Conservation (phyloP, 805 yeast species). For the Saturnispora zaruensis region DNA sequence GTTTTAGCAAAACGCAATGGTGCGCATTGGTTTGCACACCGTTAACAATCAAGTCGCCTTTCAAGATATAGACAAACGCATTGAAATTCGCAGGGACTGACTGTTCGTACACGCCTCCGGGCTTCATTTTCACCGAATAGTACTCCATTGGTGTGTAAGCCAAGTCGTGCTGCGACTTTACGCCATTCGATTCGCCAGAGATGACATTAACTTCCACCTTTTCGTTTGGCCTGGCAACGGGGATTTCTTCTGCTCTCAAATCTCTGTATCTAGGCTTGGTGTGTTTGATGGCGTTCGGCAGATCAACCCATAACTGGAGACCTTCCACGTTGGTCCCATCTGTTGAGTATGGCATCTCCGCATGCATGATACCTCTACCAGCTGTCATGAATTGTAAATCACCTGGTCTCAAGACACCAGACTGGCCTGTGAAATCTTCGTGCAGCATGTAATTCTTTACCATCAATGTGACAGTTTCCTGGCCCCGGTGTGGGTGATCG, state of each 20-base stretch:
- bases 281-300: conserved; percentile 56
- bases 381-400: conserved; percentile 94
- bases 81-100: conserved; percentile 52
- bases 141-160: conserved; percentile 78
- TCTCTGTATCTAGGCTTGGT: conserved; percentile 73
- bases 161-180: conserved; percentile 61
- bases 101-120: conserved; percentile 60
- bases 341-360: conserved; percentile 69
- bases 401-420: conserved; percentile 69
- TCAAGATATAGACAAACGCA: conserved; percentile 59
- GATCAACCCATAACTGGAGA: conserved; percentile 83
- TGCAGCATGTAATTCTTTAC: conserved; percentile 64
- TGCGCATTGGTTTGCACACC: conserved; percentile 33
- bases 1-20: conserved; percentile 54
- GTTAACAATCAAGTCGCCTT: conserved; percentile 48
- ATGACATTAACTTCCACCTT: conserved; percentile 62
- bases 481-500: conserved; percentile 78
- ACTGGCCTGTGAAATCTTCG: conserved; percentile 81
- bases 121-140: conserved; percentile 55
- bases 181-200: conserved; percentile 69
- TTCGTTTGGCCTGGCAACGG: conserved; percentile 56
- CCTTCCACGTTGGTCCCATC: conserved; percentile 48
- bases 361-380: conserved; percentile 77
- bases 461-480: conserved; percentile 65
- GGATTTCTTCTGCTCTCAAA: conserved; percentile 60